Evolutionary conservation across 164 flowering plant species (phyloP).

Genomic region (Pachysandra terminalis): DNA sequence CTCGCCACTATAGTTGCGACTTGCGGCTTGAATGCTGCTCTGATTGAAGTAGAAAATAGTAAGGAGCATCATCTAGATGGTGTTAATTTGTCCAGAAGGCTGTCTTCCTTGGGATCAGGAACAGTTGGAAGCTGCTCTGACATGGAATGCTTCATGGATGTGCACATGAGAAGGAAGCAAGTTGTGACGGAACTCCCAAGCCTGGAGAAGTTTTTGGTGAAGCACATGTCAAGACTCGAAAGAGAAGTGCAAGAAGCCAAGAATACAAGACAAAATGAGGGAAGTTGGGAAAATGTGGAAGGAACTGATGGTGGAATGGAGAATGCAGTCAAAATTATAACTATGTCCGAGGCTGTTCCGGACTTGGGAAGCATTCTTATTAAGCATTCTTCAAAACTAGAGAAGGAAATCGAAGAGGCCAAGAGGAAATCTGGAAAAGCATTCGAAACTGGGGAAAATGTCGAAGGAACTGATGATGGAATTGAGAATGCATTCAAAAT

Average conservation of each 20-base stretch:
- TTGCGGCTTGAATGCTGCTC: conserved; percentile 86
- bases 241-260: conserved; percentile 86
- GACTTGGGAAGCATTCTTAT: conserved; percentile 56
- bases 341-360: conserved; percentile 25
- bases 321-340: background rate
- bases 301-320: conserved; percentile 8
- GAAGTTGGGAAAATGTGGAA: conserved; percentile 11
- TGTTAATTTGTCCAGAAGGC: conserved; percentile 17
- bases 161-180: conserved; percentile 30
- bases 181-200: conserved; percentile 60
- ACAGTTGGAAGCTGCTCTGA: conserved; percentile 22
- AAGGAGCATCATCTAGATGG: conserved; percentile 30
- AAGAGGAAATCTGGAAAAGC: conserved; percentile 27
- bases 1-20: conserved; percentile 96
- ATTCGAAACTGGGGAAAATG: conserved; percentile 13
- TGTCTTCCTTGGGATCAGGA: conserved; percentile 23
- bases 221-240: conserved; percentile 80
- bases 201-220: conserved; percentile 80
- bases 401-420: conserved; percentile 57
- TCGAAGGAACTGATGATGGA: conserved; percentile 7
- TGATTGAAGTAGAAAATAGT: conserved; percentile 50
- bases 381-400: conserved; percentile 59
- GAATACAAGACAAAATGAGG: conserved; percentile 34
- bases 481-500: conserved; percentile 1
- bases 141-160: conserved; percentile 49